phyloP scores from a whole-genome alignment of 495 filamentous ascomycete genomes.

The Penicillium silybi region DNA sequence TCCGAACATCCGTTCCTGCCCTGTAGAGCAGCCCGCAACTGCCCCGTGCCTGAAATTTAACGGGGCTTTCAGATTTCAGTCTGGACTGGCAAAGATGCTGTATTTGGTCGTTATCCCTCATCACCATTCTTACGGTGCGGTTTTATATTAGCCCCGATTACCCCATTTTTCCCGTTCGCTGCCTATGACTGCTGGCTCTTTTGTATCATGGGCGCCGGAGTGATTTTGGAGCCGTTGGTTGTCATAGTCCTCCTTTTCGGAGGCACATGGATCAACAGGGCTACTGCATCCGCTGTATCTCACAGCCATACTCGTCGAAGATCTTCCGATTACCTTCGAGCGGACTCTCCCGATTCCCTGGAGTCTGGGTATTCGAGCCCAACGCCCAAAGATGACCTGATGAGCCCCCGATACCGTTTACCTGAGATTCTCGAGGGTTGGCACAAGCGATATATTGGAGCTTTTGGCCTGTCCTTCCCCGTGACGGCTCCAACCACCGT shows the following conservation, averaged over 20 bases:
- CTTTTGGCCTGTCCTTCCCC: slow-evolving; percentile 27
- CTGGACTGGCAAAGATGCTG: neutral
- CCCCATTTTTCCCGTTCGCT: neutral
- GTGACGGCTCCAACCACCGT: slow-evolving; percentile 54
- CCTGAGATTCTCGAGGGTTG: slow-evolving; percentile 31
- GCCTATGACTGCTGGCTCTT: neutral
- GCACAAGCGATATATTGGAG: slow-evolving; percentile 39
- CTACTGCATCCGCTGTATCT: slow-evolving; percentile 14
- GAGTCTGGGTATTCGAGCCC: slow-evolving; percentile 29
- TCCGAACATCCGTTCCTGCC: slow-evolving; percentile 4
- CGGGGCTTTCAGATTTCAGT: neutral
- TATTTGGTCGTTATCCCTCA: neutral
- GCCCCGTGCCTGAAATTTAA: too few relatives aligned
- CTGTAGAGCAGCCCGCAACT: neutral
- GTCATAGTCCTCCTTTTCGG: slow-evolving; percentile 55
- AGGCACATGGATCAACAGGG: slow-evolving; percentile 56
- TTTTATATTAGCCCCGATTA: neutral
- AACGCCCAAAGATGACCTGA: slow-evolving; percentile 30
- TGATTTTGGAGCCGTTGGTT: slow-evolving; percentile 50
- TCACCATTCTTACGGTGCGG: slow-evolving; percentile 2
- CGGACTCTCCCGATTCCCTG: slow-evolving; percentile 24
- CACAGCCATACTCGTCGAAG: slow-evolving; percentile 13
- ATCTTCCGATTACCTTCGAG: slow-evolving; percentile 16
- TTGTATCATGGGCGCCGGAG: slow-evolving; percentile 45
- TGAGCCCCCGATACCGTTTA: slow-evolving; percentile 23